These are phyloP conservation scores for Onygenales sp. DNA, from an alignment of 2,329 filamentous ascomycete genomes.

Conservation along the genomic window DNA sequence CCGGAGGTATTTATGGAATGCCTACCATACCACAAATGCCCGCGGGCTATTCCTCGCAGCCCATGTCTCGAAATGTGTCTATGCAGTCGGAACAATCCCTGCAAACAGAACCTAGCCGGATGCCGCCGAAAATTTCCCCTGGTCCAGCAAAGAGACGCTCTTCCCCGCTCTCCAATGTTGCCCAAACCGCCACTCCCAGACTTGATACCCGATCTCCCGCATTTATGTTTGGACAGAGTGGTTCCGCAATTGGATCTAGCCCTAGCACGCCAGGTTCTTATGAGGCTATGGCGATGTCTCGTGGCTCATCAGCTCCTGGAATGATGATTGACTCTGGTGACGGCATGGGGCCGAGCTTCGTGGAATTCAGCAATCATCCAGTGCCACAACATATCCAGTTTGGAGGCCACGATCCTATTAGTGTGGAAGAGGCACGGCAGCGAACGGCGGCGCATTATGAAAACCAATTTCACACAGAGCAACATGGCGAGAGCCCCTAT, in stretches of 20 bases:
- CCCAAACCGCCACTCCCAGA: neutral
- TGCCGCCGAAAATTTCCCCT: constrained; percentile 9
- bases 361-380: constrained; percentile 9
- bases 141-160: neutral
- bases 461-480: neutral
- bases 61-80: constrained; percentile 21
- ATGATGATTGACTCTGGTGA: constrained; percentile 16
- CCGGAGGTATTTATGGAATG: neutral
- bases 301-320: constrained; percentile 17
- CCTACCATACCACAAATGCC: constrained; percentile 8
- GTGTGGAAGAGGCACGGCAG: constrained; percentile 13
- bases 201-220: constrained; percentile 2
- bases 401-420: constrained; percentile 15
- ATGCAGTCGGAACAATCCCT: constrained; percentile 16
- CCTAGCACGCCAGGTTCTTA: constrained; percentile 8
- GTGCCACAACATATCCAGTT: constrained; percentile 15
- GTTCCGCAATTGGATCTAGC: constrained; percentile 5
- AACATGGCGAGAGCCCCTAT: neutral
- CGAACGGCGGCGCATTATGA: constrained; percentile 11
- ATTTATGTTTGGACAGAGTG: constrained; percentile 6
- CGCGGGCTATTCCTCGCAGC: constrained; percentile 18
- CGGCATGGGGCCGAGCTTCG: constrained; percentile 8
- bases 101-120: constrained; percentile 13
- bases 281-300: constrained; percentile 12
- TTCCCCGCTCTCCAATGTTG: neutral